phyloP scores from a whole-genome alignment of 768 basidiomycete species.

The Rhodotorula graminis region DNA sequence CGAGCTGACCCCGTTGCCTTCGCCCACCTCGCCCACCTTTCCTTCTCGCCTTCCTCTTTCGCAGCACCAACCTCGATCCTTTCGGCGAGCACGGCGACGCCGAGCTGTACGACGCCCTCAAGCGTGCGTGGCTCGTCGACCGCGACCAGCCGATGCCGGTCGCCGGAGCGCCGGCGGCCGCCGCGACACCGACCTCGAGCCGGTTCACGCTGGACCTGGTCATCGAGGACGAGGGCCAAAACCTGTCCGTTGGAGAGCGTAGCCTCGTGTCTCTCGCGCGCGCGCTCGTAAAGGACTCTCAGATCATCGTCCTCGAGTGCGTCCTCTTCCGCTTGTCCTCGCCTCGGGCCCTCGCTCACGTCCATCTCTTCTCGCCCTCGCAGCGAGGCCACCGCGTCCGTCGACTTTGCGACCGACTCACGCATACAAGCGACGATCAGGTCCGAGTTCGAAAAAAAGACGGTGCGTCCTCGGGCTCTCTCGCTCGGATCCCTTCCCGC shows the following conservation, averaged over 20 bases:
- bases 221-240: slow-evolving; percentile 76
- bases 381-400: slow-evolving; percentile 41
- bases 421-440: slow-evolving; percentile 89
- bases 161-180: slow-evolving; percentile 46
- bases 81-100: slow-evolving; percentile 76
- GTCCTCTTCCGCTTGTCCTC: slow-evolving; percentile 48
- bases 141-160: slow-evolving; percentile 43
- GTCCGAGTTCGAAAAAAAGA: slow-evolving; percentile 69
- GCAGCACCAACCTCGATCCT: slow-evolving; percentile 70
- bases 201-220: slow-evolving; percentile 77
- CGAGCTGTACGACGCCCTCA: slow-evolving; percentile 79
- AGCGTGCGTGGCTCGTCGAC: slow-evolving; percentile 75
- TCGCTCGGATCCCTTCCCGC: slow-evolving; percentile 54
- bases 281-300: slow-evolving; percentile 78
- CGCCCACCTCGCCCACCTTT: too few species aligned
- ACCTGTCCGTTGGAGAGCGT: slow-evolving; percentile 53
- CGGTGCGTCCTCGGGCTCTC: slow-evolving; percentile 50
- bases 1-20: too few species aligned
- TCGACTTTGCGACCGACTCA: slow-evolving; percentile 66
- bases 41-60: too few species aligned
- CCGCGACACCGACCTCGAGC: slow-evolving; percentile 46
- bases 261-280: slow-evolving; percentile 81
- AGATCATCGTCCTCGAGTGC: slow-evolving; percentile 82
- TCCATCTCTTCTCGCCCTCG: not conserved
- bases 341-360: too few species aligned